These are phyloP conservation scores for Sorghum bicolor DNA, from an alignment of 176 grass and related monocot genomes.

Conservation along the genomic window Sorghum_bicolor_NCBIv3 NC_012876.2:37730001-37730500, in stretches of 20 bases:
- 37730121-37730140: constrained; percentile 60
- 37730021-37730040: constrained; percentile 88
- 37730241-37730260: background rate
- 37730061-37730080: constrained; percentile 55
- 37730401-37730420: constrained; percentile 71
- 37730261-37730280: background rate
- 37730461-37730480: constrained; percentile 68
- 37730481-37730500: constrained; percentile 88
- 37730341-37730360: constrained; percentile 77
- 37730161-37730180: constrained; percentile 91
- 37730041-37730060: constrained; percentile 94
- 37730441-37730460: constrained; percentile 78
- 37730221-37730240: constrained; percentile 56
- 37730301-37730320: constrained; percentile 69
- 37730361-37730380: constrained; percentile 96
- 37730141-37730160: constrained; percentile 73
- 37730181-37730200: constrained; percentile 77
- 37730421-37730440: constrained; percentile 87
- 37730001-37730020: constrained; percentile 77
- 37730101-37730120: constrained; percentile 45
- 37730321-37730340: constrained; percentile 93
- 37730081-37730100: constrained; percentile 61
- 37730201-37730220: constrained; percentile 81
- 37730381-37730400: constrained; percentile 76
- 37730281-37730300: constrained; percentile 11